Conservation (phyloP, 2,329 filamentous ascomycete genomes). For the Akanthomyces uredinophilus region DNA sequence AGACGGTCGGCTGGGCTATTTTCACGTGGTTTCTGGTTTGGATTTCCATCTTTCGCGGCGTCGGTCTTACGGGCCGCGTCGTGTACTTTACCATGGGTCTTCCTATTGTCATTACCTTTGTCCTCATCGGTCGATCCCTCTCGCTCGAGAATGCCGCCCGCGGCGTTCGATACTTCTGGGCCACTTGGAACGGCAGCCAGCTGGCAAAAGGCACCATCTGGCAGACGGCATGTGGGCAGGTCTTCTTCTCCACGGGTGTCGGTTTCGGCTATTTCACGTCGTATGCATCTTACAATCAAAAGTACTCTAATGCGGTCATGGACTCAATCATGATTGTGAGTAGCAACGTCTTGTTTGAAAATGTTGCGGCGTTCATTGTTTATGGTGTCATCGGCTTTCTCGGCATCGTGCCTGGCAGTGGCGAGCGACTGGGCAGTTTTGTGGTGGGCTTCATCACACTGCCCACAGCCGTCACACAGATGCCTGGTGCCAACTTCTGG, state of each 20-base stretch:
- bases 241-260: slow-evolving; percentile 55
- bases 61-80: slow-evolving; percentile 52
- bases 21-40: slow-evolving; percentile 58
- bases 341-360: slow-evolving; percentile 54
- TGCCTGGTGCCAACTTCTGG: slow-evolving; percentile 55
- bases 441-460: slow-evolving; percentile 54
- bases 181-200: slow-evolving; percentile 43
- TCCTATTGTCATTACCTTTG: slow-evolving; percentile 51
- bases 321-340: slow-evolving; percentile 51
- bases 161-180: slow-evolving; percentile 44
- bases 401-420: slow-evolving; percentile 31
- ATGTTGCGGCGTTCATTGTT: slow-evolving; percentile 42
- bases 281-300: slow-evolving; percentile 54
- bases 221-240: slow-evolving; percentile 56
- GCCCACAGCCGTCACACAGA: slow-evolving; percentile 50
- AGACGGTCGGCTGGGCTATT: slow-evolving; percentile 53
- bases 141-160: slow-evolving; percentile 50
- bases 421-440: slow-evolving; percentile 46
- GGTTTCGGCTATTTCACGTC: slow-evolving; percentile 56
- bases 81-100: slow-evolving; percentile 60
- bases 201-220: slow-evolving; percentile 48
- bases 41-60: slow-evolving; percentile 54
- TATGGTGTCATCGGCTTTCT: slow-evolving; percentile 53
- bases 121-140: slow-evolving; percentile 48
- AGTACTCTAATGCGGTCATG: slow-evolving; percentile 54